These are phyloP conservation scores for Litchi chinensis DNA, from an alignment of 345 rosid genomes.

Conservation along the genomic window DNA sequence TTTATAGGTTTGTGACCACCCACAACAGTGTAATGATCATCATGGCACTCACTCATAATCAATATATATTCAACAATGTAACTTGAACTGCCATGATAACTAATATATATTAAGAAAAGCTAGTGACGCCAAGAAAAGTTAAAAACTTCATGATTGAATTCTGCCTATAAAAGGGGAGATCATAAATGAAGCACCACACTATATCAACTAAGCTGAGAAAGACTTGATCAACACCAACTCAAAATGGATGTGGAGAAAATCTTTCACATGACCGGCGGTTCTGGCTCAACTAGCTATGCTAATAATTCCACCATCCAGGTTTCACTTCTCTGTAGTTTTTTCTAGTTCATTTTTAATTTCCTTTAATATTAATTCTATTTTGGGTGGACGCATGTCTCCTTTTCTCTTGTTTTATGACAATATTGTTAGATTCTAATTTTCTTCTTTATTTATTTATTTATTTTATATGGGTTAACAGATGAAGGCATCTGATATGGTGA, in stretches of 20 bases:
- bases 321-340: not conserved
- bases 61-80: not conserved
- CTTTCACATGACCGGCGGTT: slow-evolving; percentile 47
- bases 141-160: slow-evolving; percentile 13
- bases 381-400: not conserved
- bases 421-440: too few species aligned
- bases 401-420: too few species aligned
- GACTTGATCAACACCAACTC: not conserved
- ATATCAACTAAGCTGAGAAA: not conserved
- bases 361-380: too few species aligned
- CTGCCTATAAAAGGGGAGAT: slow-evolving; percentile 15
- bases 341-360: too few species aligned
- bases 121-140: not conserved
- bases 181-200: not conserved
- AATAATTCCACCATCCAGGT: slow-evolving; percentile 55
- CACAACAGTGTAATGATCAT: too few species aligned
- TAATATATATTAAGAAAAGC: not conserved
- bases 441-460: too few species aligned
- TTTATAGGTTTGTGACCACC: too few species aligned
- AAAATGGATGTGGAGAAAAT: slow-evolving; percentile 38
- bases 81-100: not conserved
- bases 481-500: slow-evolving; percentile 52
- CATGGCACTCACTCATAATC: not conserved
- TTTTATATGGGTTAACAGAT: slow-evolving; percentile 31
- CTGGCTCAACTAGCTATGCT: slow-evolving; percentile 50